Evolutionary conservation across 306 rosid species (phyloP), one percentile per base, ranked within the genome.

Genomic region (Echinosophora koreensis): DNA sequence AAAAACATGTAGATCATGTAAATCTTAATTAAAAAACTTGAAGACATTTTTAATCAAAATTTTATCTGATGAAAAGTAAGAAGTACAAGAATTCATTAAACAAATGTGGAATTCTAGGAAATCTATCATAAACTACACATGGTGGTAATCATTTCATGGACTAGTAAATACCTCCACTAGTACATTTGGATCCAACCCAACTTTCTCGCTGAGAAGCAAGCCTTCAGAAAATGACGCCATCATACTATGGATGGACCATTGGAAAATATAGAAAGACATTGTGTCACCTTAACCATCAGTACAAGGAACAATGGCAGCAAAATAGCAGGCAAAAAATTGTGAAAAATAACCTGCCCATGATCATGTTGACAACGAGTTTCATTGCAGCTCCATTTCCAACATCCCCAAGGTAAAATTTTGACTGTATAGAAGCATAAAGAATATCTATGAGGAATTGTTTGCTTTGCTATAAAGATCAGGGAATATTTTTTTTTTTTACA

Each of bases 151-250:
- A 76, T 37, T 67, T 76, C 16, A 46, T 64, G 74, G 16, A 71
- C n/a, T 58, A 46, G 69, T 2, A 66, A 73, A 77, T 87, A 90
- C 99, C 99, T 92, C 89, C 50, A 92, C 92, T 9, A 92, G 90
- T 58, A 92, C 86, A 3, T 74, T 82, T 13, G 98, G 98, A 76
- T 92, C 97, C 69, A 95, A 78, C 62, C 98, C 97, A 67, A 88
- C 96, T 92, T 95, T 92, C 86, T 90, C 84, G 2, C 91, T 74
- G 81, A 92, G 97, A 80, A 92, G 97, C 89, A 95, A 71, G 64
- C 97, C 98, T 87, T 92, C 98, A 22, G 98, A 89, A 76, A 95
- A 95, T 64, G 97, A 91, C 12, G 98, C 97, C 98, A 95, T 92
- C 98, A 95, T 95, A 79, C 98, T 95, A 75, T 14, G 77, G 72